These are phyloP conservation scores for Ballota nigra DNA, from an alignment of 257 asterid species.

Conservation along the genomic window DNA sequence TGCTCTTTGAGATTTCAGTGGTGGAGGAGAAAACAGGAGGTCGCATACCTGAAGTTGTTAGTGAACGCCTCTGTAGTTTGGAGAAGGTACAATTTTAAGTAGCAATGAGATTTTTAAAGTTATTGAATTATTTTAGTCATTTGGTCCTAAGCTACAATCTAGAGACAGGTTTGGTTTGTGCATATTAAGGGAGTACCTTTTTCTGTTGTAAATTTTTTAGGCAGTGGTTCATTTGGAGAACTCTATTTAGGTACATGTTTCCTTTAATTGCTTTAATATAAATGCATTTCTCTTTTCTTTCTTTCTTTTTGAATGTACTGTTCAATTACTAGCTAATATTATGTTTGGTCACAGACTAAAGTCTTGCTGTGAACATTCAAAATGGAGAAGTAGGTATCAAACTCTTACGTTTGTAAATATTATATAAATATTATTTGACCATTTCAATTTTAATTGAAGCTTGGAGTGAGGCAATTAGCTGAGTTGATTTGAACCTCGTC, in stretches of 20 bases:
- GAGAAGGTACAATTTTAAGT: conserved; percentile 53
- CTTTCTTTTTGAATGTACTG: conserved; percentile 7
- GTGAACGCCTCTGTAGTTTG: conserved; percentile 81
- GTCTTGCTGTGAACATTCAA: conserved; percentile 50
- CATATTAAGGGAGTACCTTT: neutral
- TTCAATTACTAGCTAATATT: conserved; percentile 7
- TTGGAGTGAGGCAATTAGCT: neutral
- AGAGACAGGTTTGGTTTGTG: neutral
- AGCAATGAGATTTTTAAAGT: conserved; percentile 2
- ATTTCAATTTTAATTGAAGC: neutral
- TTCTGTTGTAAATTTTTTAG: neutral
- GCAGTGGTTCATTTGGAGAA: conserved; percentile 78
- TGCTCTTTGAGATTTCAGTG: conserved; percentile 56
- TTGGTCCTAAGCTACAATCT: conserved; percentile 3
- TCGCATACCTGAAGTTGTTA: conserved; percentile 84
- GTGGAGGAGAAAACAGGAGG: conserved; percentile 96
- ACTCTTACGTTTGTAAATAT: conserved; percentile 45
- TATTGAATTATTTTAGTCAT: neutral
- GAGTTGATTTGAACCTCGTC: neutral
- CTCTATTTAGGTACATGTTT: conserved; percentile 59
- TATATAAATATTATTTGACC: neutral
- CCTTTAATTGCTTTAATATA: neutral
- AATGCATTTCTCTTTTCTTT: neutral
- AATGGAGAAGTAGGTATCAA: conserved; percentile 91
- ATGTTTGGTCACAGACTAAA: neutral